Percentiles rank a stretch among this genome's conserved stretches.
Evolutionary conservation across 2,329 filamentous ascomycete species (phyloP).

Genomic region (Exophiala xenobiotica): DNA sequence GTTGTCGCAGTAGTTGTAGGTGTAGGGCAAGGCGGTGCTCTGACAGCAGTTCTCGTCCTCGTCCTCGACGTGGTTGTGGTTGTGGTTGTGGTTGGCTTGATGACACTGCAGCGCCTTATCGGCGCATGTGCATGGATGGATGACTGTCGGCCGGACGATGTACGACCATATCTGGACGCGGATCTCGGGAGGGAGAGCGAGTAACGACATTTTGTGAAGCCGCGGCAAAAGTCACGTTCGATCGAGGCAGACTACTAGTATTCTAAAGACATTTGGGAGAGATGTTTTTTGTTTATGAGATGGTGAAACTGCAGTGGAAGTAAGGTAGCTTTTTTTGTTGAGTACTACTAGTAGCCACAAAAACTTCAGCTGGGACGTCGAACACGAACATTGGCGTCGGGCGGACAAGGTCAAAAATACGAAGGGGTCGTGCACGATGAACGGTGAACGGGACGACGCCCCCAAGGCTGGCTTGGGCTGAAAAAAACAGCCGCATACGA

Average conservation of each 20-base stretch:
- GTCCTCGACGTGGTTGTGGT: too few relatives aligned
- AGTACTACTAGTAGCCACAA: too few relatives aligned
- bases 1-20: conserved; percentile 21
- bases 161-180: conserved; percentile 23
- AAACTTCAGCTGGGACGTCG: too few relatives aligned
- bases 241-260: too few relatives aligned
- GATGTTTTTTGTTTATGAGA: background rate
- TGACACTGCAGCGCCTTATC: conserved; percentile 6
- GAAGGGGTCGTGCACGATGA: too few relatives aligned
- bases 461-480: too few relatives aligned
- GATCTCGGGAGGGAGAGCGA: conserved; percentile 17
- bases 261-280: background rate
- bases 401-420: too few relatives aligned
- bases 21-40: conserved; percentile 12
- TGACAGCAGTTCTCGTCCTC: conserved; percentile 13
- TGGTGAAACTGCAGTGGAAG: background rate
- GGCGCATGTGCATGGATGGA: conserved; percentile 21
- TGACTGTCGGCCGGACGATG: conserved; percentile 15
- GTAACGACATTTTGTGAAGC: conserved; percentile 3
- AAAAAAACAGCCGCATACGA: too few relatives aligned
- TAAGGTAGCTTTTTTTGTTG: background rate
- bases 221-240: too few relatives aligned
- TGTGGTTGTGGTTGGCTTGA: too few relatives aligned
- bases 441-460: too few relatives aligned
- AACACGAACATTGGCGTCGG: too few relatives aligned